A percentile compares a stretch with the other conserved stretches of the same genome.
Conservation (phyloP, 1,139 yeast species). For the Starmera stellimalicola region DNA sequence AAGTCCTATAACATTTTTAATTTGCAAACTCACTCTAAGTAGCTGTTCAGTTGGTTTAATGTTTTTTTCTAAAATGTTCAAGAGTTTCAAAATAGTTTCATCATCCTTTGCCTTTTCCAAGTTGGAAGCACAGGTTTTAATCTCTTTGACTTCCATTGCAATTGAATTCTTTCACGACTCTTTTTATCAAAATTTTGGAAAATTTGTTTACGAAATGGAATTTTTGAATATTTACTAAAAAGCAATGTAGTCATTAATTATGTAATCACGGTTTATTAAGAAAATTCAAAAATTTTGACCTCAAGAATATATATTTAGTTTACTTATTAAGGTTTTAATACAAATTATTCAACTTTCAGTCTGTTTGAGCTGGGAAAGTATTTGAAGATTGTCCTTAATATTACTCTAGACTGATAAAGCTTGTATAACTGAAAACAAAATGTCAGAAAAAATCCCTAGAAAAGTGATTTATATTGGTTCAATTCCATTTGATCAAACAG, state of each 20-base stretch:
- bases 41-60: slow-evolving; percentile 80
- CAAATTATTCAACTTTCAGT: too few species aligned
- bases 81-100: slow-evolving; percentile 54
- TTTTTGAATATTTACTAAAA: too few species aligned
- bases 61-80: slow-evolving; percentile 58
- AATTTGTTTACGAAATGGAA: too few species aligned
- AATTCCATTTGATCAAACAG: slow-evolving; percentile 72
- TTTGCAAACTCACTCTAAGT: slow-evolving; percentile 39
- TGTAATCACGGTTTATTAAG: too few species aligned
- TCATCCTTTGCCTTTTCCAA: slow-evolving; percentile 71
- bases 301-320: background rate
- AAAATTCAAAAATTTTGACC: too few species aligned
- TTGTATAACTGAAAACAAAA: slow-evolving; percentile 2
- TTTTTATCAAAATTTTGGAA: too few species aligned
- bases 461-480: slow-evolving; percentile 51
- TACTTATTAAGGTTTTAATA: too few species aligned
- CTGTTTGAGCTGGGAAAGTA: too few species aligned
- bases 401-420: too few species aligned
- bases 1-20: slow-evolving; percentile 1
- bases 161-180: too few species aligned
- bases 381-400: too few species aligned
- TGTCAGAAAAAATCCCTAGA: slow-evolving; percentile 26
- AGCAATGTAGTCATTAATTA: too few species aligned
- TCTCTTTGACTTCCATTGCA: slow-evolving; percentile 67
- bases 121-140: slow-evolving; percentile 55